Conservation (phyloP, 192 early-diverging fungal species). For the Piromyces sp. region DNA sequence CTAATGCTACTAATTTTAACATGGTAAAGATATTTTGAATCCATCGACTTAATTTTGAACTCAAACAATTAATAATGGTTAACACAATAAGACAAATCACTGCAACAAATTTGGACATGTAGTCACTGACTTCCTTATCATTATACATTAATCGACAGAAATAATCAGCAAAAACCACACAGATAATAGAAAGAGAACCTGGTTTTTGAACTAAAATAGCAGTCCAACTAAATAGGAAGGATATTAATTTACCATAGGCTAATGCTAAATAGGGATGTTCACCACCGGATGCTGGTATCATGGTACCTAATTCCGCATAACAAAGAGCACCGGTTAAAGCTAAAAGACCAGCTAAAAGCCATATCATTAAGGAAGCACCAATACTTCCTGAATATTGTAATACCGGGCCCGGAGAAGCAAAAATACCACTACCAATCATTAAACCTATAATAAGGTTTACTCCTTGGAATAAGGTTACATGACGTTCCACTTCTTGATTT, state of each 20-base stretch:
- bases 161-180: constrained; percentile 61
- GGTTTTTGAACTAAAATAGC: constrained; percentile 46
- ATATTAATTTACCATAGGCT: constrained; percentile 48
- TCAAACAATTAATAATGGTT: constrained; percentile 19
- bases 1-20: constrained; percentile 16
- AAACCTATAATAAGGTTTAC: constrained; percentile 49
- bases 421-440: constrained; percentile 67
- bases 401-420: constrained; percentile 60
- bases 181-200: constrained; percentile 56
- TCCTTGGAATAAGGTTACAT: constrained; percentile 16
- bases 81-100: constrained; percentile 14
- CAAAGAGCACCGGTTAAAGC: constrained; percentile 67
- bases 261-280: constrained; percentile 70
- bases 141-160: constrained; percentile 40
- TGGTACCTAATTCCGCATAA: constrained; percentile 81
- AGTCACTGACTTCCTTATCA: constrained; percentile 3
- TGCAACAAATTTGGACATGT: constrained; percentile 20
- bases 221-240: constrained; percentile 59
- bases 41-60: constrained; percentile 10
- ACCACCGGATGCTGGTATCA: constrained; percentile 70
- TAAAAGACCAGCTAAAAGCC: constrained; percentile 52
- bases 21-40: constrained; percentile 25
- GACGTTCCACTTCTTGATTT: not conserved
- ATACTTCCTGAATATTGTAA: constrained; percentile 41
- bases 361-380: constrained; percentile 54